These are phyloP conservation scores for Zostera marina DNA, from an alignment of 116 monocot genomes.

Conservation along the genomic window DNA sequence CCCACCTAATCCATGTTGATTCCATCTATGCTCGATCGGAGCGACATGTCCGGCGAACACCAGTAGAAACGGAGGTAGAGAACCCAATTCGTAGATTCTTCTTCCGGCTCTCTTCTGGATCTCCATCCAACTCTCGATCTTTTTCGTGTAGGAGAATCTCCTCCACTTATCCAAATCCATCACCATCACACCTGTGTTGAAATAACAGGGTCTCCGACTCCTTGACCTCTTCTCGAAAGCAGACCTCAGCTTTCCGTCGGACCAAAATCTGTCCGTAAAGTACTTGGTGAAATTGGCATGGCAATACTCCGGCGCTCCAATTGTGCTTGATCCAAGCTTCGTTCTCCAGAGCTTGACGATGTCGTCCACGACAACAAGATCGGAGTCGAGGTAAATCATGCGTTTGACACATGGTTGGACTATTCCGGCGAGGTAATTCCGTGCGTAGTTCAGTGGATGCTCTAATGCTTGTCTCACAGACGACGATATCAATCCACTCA, in stretches of 20 bases:
- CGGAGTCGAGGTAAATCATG: constrained; percentile 88
- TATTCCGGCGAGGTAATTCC: constrained; percentile 74
- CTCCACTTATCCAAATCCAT: constrained; percentile 51
- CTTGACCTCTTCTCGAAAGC: constrained; percentile 39
- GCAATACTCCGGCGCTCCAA: constrained; percentile 90
- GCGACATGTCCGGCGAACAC: constrained; percentile 88
- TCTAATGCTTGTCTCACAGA: constrained; percentile 66
- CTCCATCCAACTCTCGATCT: constrained; percentile 75
- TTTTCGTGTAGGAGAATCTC: constrained; percentile 22
- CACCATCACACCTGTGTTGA: constrained; percentile 84
- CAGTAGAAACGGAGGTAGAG: constrained; percentile 79
- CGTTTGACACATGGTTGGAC: constrained; percentile 49
- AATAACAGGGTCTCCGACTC: constrained; percentile 63
- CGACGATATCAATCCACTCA: constrained; percentile 46
- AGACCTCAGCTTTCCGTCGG: constrained; percentile 18
- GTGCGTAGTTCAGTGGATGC: constrained; percentile 83
- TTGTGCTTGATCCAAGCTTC: constrained; percentile 17
- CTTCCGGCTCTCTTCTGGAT: constrained; percentile 36
- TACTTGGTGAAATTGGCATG: constrained; percentile 94
- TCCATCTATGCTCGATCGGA: constrained; percentile 91
- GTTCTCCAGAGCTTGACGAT: constrained; percentile 55
- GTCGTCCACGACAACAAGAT: constrained; percentile 75
- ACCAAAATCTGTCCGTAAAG: constrained; percentile 70
- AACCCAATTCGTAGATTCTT: constrained; percentile 89
- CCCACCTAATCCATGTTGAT: constrained; percentile 86